These are phyloP conservation scores for Capronia epimyces DNA, from an alignment of 2,329 filamentous ascomycete genomes.

Conservation along the genomic window DNA sequence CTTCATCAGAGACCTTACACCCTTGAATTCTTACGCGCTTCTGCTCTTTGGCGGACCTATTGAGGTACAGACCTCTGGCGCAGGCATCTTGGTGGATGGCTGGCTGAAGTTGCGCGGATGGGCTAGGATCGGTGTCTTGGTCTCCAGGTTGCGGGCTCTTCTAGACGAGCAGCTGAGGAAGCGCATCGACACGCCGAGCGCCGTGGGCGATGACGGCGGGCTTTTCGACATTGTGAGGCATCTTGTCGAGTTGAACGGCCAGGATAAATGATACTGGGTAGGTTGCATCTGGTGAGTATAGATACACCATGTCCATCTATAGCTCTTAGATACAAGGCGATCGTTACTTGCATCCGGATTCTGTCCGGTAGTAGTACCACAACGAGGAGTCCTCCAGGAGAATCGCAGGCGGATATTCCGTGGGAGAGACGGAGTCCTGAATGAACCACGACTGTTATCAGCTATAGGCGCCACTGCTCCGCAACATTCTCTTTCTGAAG, in stretches of 20 bases:
- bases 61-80: slow-evolving; percentile 76
- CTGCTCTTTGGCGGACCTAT: slow-evolving; percentile 80
- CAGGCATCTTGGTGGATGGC: slow-evolving; percentile 83
- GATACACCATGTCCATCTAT: no score
- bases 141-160: slow-evolving; percentile 75
- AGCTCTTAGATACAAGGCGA: no score
- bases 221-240: slow-evolving; percentile 72
- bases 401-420: no score
- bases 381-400: no score
- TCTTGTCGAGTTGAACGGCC: slow-evolving; percentile 82
- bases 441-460: no score
- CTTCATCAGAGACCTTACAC: slow-evolving; percentile 85
- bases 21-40: slow-evolving; percentile 83
- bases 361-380: no score
- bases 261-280: slow-evolving; percentile 51
- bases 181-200: slow-evolving; percentile 71
- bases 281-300: no score
- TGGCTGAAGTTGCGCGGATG: slow-evolving; percentile 84
- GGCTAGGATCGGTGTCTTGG: slow-evolving; percentile 88
- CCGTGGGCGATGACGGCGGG: slow-evolving; percentile 47
- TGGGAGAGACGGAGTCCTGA: no score
- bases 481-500: no score
- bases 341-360: no score
- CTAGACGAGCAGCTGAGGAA: slow-evolving; percentile 76
- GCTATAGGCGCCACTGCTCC: no score